Evolutionary conservation across 768 basidiomycete genomes (phyloP).

Genomic region (Mycena rebaudengoi): DNA sequence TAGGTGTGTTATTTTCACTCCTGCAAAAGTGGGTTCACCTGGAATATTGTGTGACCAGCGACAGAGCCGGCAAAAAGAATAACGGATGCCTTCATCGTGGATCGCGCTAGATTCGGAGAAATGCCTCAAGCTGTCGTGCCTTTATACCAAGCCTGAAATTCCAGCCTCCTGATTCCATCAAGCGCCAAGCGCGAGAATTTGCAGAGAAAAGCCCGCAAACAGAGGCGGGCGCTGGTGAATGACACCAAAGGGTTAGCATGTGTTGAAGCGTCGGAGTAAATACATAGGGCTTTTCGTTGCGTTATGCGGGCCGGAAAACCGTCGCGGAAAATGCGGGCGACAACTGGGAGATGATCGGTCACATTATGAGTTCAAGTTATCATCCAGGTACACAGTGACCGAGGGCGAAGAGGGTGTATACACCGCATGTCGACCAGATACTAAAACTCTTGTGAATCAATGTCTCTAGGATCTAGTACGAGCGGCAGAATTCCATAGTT

Average conservation of each 20-base stretch:
- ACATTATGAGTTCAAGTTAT: too few relatives aligned
- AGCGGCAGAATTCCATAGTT: too few relatives aligned
- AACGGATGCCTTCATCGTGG: slow-evolving; percentile 7
- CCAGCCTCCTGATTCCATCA: background rate
- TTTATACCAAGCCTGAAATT: slow-evolving; percentile 11
- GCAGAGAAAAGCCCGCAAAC: slow-evolving; percentile 18
- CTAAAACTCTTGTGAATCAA: too few relatives aligned
- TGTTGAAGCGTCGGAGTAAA: background rate
- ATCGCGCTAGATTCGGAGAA: background rate
- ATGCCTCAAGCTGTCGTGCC: background rate
- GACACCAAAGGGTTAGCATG: background rate
- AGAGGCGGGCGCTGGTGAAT: background rate
- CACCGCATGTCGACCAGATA: too few relatives aligned
- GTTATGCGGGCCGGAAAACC: slow-evolving; percentile 1
- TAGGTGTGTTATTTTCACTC: background rate
- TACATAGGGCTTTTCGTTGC: background rate
- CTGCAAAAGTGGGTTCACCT: background rate
- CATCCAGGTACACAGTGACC: too few relatives aligned
- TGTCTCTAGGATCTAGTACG: too few relatives aligned
- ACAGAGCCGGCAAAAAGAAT: slow-evolving; percentile 8
- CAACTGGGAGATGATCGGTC: too few relatives aligned
- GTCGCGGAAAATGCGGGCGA: slow-evolving; percentile 11
- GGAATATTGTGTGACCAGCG: slow-evolving; percentile 21
- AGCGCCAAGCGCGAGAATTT: background rate
- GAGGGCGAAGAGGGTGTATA: too few relatives aligned